Percentiles rank a stretch among this genome's conserved stretches.
phyloP scores from a whole-genome alignment of 2,329 filamentous ascomycete species.

The Aspergillus floridensis region DNA sequence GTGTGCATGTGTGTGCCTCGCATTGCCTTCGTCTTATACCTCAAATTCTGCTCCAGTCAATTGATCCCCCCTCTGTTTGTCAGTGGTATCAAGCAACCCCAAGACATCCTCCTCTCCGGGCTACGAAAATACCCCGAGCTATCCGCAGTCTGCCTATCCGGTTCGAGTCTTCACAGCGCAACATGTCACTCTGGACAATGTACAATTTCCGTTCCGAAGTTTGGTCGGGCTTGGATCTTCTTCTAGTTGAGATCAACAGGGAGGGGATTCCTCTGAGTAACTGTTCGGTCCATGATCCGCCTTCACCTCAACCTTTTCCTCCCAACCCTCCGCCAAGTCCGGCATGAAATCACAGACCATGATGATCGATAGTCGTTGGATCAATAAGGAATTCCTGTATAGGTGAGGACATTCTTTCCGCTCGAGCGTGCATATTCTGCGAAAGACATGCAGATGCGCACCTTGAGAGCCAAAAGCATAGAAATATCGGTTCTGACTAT shows the following conservation, averaged over 20 bases:
- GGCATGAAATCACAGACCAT: conserved; percentile 20
- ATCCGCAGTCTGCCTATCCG: not conserved
- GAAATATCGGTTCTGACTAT: not conserved
- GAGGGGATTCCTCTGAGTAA: conserved; percentile 1
- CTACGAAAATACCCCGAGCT: not conserved
- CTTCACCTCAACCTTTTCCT: conserved; percentile 35
- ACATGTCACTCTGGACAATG: not conserved
- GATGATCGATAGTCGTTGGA: no score
- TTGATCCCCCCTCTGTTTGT: not conserved
- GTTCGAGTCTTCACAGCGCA: not conserved
- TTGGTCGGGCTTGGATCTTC: not conserved
- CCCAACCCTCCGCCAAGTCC: conserved; percentile 43
- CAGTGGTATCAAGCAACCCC: no score
- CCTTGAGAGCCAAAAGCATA: not conserved
- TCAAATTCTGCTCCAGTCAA: not conserved
- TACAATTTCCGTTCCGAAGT: not conserved
- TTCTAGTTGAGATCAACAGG: not conserved
- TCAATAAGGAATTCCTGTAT: not conserved
- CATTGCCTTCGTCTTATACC: not conserved
- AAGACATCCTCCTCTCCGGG: not conserved
- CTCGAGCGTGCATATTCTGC: not conserved
- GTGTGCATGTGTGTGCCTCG: not conserved
- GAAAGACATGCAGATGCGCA: not conserved
- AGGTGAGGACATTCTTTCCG: not conserved
- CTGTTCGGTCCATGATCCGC: conserved; percentile 23